Evolutionary conservation across 2,329 filamentous ascomycete genomes (phyloP).

Genomic region (Aspergillus floridensis): DNA sequence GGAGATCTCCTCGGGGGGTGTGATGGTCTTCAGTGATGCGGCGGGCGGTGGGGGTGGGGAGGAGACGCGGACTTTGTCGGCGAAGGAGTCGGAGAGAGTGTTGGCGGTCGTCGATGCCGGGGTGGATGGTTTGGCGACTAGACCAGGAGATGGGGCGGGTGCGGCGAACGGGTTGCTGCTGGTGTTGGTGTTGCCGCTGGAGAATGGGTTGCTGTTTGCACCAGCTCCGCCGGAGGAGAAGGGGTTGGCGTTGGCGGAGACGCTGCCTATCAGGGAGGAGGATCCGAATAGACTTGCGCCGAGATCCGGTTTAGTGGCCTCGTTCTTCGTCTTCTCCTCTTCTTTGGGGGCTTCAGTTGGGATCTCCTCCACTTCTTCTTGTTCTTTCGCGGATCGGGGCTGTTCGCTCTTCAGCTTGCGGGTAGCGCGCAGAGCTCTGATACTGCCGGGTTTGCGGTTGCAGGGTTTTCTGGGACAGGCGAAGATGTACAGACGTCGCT

Average conservation of each 20-base stretch:
- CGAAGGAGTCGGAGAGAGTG: slow-evolving; percentile 72
- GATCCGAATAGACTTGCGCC: slow-evolving; percentile 64
- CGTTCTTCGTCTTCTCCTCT: slow-evolving; percentile 14
- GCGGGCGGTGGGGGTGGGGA: slow-evolving; percentile 27
- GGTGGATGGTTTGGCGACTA: slow-evolving; percentile 27
- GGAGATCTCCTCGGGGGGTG: slow-evolving; percentile 34
- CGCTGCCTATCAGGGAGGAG: slow-evolving; percentile 35
- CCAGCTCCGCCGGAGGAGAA: slow-evolving; percentile 45
- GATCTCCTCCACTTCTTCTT: slow-evolving; percentile 18
- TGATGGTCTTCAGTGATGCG: slow-evolving; percentile 6
- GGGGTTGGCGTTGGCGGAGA: slow-evolving; percentile 50
- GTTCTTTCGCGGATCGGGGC: slow-evolving; percentile 29
- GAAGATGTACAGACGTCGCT: slow-evolving; percentile 84
- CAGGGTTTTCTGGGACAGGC: slow-evolving; percentile 76
- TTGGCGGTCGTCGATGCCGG: slow-evolving; percentile 42
- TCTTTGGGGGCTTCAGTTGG: slow-evolving; percentile 15
- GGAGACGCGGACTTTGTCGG: slow-evolving; percentile 63
- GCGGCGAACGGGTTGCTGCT: slow-evolving; percentile 60
- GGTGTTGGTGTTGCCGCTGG: slow-evolving; percentile 22
- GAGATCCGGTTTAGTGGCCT: slow-evolving; percentile 38
- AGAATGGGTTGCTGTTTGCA: slow-evolving; percentile 58
- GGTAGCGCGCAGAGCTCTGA: slow-evolving; percentile 71
- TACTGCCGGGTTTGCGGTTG: slow-evolving; percentile 75
- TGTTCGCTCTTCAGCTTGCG: slow-evolving; percentile 44
- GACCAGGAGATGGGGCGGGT: slow-evolving; percentile 25